phyloP scores from a whole-genome alignment of 1,284 basidiomycete genomes.

The Trichosporon sp. region DNA sequence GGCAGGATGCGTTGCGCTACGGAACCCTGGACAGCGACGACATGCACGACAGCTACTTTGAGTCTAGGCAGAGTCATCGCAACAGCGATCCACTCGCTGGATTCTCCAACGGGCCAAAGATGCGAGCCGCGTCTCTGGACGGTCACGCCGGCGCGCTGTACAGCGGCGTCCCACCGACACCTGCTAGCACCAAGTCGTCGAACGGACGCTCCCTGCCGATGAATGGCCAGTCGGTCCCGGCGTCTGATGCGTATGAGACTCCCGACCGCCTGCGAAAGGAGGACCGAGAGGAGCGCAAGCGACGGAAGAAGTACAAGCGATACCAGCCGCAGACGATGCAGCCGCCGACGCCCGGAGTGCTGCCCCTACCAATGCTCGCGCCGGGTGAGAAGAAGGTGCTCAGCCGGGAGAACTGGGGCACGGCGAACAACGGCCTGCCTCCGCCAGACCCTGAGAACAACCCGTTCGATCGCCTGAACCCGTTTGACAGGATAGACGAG shows the following conservation, averaged over 20 bases:
- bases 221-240: background rate
- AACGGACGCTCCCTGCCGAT: background rate
- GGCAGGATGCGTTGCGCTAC: constrained; percentile 41
- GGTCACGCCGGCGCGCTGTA: background rate
- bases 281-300: constrained; percentile 3
- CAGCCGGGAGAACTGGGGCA: constrained; percentile 6
- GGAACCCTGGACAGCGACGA: constrained; percentile 7
- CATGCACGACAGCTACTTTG: background rate
- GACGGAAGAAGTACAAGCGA: background rate
- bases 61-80: background rate
- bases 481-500: constrained; percentile 22
- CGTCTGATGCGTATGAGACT: background rate
- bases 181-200: background rate
- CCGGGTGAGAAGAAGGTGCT: background rate
- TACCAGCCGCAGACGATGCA: constrained; percentile 12
- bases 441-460: constrained; percentile 7
- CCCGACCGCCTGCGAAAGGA: background rate
- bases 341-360: constrained; percentile 16
- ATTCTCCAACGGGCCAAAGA: background rate
- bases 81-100: background rate
- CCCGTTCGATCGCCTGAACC: constrained; percentile 18
- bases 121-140: background rate
- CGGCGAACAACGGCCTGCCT: constrained; percentile 1
- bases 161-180: background rate
- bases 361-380: background rate